Evolutionary conservation across 495 filamentous ascomycete species (phyloP).

Genomic region (Parathielavia hyrcaniae): DNA sequence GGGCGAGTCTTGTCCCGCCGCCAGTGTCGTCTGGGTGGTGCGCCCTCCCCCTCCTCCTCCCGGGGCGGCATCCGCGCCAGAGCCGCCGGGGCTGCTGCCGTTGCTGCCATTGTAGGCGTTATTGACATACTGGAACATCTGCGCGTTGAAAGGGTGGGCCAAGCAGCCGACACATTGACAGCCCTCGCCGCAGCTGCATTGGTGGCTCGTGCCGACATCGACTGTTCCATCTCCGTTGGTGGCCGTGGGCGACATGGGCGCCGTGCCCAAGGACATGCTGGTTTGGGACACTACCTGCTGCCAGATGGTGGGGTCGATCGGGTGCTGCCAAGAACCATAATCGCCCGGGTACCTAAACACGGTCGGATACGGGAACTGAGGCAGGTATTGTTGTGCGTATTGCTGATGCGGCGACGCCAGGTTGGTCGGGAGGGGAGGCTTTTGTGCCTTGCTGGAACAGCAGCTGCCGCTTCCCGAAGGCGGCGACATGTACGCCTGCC

Average conservation of each 20-base stretch:
- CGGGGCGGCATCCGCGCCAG: background rate
- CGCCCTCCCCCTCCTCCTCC: background rate
- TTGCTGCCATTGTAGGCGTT: constrained; percentile 24
- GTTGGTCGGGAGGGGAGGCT: constrained; percentile 3
- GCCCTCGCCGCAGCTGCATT: constrained; percentile 58
- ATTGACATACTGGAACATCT: constrained; percentile 58
- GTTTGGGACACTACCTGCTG: constrained; percentile 28
- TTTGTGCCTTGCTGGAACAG: constrained; percentile 15
- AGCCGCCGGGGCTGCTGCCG: constrained; percentile 11
- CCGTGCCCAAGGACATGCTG: constrained; percentile 11
- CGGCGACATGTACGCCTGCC: constrained; percentile 2
- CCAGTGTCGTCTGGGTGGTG: background rate
- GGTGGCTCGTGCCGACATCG: constrained; percentile 36
- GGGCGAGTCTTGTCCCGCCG: constrained; percentile 20
- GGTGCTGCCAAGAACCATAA: constrained; percentile 41
- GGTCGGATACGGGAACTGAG: constrained; percentile 23
- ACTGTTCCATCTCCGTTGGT: constrained; percentile 15
- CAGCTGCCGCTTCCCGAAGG: constrained; percentile 16
- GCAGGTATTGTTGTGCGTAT: constrained; percentile 16
- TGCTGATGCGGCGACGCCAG: constrained; percentile 10
- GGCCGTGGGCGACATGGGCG: constrained; percentile 16
- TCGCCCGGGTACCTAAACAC: constrained; percentile 38
- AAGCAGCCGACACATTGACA: constrained; percentile 66
- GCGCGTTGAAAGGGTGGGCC: constrained; percentile 64
- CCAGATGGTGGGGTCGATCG: constrained; percentile 37